phyloP scores from a whole-genome alignment of 305 asterid species.

The Fraxinus sp. region DNA sequence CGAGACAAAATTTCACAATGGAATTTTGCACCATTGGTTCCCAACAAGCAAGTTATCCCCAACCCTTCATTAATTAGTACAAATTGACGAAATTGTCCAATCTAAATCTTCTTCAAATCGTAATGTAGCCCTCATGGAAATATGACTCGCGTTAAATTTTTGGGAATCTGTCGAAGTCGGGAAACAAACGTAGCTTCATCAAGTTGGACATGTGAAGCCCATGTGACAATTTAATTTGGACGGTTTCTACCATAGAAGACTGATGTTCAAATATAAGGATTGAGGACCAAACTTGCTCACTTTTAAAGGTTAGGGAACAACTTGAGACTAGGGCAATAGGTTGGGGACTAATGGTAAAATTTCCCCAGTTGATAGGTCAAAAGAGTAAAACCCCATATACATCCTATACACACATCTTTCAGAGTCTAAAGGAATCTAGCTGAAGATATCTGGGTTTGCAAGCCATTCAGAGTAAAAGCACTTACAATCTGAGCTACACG shows the following conservation, averaged over 20 bases:
- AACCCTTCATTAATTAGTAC: background rate
- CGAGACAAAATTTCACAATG: background rate
- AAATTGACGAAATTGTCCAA: background rate
- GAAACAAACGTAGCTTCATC: background rate
- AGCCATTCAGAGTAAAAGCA: conserved; percentile 18
- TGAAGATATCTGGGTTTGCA: background rate
- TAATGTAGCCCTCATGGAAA: too few species aligned
- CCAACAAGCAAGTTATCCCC: background rate
- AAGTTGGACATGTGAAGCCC: background rate
- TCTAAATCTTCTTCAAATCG: background rate
- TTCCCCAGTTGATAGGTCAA: background rate
- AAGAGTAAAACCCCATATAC: background rate
- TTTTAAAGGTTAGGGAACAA: background rate
- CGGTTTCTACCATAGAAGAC: background rate
- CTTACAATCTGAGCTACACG: conserved; percentile 64
- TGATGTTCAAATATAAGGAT: background rate
- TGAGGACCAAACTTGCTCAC: background rate
- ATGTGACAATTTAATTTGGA: background rate
- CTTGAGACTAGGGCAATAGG: background rate
- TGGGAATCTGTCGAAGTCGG: too few species aligned
- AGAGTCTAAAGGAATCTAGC: background rate
- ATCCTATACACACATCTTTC: background rate
- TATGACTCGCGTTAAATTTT: too few species aligned
- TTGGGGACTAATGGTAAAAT: background rate
- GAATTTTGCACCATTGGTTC: background rate